phyloP scores from a whole-genome alignment of 495 filamentous ascomycete species.

The Talaromyces borbonicus region DNA sequence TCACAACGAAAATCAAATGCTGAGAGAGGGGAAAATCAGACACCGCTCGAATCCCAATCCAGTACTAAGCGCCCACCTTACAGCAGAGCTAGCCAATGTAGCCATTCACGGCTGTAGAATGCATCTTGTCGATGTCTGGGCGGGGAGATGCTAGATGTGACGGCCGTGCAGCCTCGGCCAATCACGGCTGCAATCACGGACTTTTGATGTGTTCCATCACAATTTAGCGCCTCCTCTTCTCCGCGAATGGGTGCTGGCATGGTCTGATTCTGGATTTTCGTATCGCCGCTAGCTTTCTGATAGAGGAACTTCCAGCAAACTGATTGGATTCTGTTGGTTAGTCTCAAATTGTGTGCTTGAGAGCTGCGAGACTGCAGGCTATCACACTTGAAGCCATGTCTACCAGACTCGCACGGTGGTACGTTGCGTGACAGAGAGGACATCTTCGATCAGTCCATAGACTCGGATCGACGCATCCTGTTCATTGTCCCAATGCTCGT shows the following conservation, averaged over 20 bases:
- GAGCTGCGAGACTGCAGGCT: background rate
- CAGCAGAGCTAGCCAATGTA: background rate
- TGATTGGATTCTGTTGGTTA: background rate
- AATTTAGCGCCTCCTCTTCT: background rate
- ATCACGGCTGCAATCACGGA: background rate
- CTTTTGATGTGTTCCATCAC: conserved; percentile 4
- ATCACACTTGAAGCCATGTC: too few species aligned
- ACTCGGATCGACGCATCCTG: too few species aligned
- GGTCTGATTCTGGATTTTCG: background rate
- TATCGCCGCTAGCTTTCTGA: conserved; percentile 1
- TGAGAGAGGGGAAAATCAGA: background rate
- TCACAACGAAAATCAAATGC: background rate
- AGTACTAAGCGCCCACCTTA: conserved; percentile 5
- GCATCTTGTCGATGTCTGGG: background rate
- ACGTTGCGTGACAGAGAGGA: too few species aligned
- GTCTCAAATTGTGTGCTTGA: background rate
- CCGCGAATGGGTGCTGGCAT: background rate
- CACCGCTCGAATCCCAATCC: conserved; percentile 2
- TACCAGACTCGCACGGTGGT: too few species aligned
- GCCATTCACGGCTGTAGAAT: background rate
- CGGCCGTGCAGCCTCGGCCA: conserved; percentile 6
- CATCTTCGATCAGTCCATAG: too few species aligned
- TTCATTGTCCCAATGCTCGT: too few species aligned
- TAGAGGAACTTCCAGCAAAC: background rate
- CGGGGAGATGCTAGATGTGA: conserved; percentile 4